These are phyloP conservation scores for Malassezia furfur DNA, from an alignment of 1,284 basidiomycete genomes.

Conservation along the genomic window DNA sequence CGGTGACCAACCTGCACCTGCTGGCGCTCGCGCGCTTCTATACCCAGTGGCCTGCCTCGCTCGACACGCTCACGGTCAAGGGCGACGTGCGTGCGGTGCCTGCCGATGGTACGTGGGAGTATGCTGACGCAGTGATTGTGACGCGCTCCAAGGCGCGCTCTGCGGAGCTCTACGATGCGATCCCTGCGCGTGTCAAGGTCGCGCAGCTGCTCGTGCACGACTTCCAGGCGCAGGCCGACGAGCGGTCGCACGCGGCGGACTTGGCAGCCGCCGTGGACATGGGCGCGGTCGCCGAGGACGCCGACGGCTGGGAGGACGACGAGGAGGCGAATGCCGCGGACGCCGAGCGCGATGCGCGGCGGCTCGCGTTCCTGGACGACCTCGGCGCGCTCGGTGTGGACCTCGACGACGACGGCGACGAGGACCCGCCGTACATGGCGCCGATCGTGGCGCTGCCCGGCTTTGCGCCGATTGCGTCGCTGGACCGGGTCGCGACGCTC, in stretches of 20 bases:
- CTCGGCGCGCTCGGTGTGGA: background rate
- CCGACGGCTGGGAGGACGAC: conserved; percentile 13
- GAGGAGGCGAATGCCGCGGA: conserved; percentile 6
- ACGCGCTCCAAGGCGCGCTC: conserved; percentile 79
- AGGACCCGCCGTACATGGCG: conserved; percentile 4
- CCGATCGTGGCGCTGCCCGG: background rate
- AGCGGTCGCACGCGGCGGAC: background rate
- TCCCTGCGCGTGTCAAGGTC: conserved; percentile 80
- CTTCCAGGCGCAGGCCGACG: conserved; percentile 52
- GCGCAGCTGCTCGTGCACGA: conserved; percentile 81
- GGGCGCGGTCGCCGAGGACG: background rate
- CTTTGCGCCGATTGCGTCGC: background rate
- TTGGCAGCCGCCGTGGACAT: background rate
- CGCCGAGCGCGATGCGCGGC: background rate
- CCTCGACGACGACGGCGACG: background rate
- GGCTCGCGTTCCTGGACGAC: background rate
- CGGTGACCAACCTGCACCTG: conserved; percentile 56
- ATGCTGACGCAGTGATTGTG: conserved; percentile 60
- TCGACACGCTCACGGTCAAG: conserved; percentile 66
- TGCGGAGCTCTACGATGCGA: conserved; percentile 63
- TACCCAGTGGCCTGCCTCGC: conserved; percentile 57
- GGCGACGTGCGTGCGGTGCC: conserved; percentile 66
- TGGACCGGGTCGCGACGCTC: background rate
- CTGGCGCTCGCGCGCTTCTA: conserved; percentile 73
- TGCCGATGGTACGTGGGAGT: background rate